Base-by-base conservation (phyloP, 2,329 filamentous ascomycete species). In the Cylindrodendrum hubeiense region DNA sequence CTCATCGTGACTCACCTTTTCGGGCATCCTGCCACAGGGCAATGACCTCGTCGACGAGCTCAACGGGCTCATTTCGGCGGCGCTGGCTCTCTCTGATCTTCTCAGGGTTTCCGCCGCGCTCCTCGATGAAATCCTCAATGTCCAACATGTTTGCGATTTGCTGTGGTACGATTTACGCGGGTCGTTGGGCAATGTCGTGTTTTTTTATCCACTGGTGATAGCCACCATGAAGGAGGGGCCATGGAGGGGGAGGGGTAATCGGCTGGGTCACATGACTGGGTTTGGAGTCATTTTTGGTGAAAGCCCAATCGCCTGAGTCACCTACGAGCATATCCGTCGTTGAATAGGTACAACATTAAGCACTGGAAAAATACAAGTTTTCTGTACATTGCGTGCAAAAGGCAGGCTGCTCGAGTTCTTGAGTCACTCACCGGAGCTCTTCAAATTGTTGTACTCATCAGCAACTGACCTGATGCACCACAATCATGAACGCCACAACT, bases 1-100 rank as follows among this genome's bases (percentile, higher is more conserved):
- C 59, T 33, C 37, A 53, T 46, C 43, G 53, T 75, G 73, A 75
- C 73, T 75, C 73, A 75, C 90, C 93, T 82, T 86, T 90, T 75
- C 93, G 89, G 81, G 95, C 93, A 75, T 95, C 93, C 78, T 97
- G 92, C 79, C 92, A 98, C 77, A 97, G 84, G 22, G 86, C 87
- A 78, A 98, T 96, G 66, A 98, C 90, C 82, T 97, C 92, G 83
- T 99, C 95, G 26, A 99, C 95, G 51, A 91, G 85, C 77, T 94
- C 92, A 76, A 94, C 93, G 15, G 90, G 87, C 52, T 93, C 95
- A 84, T 90, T 88, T 74, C 96, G 91, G 77, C 90, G 90, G 73
- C 92, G 89, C 82, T 99, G 96, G 70, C 92, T 96, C 80, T 98
- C 94, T 80, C 93, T 92, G 81, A 99, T 96, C 83, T 90, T 91